phyloP scores from a whole-genome alignment of 2,329 filamentous ascomycete species.

The Raffaelea deltoideospora region DNA sequence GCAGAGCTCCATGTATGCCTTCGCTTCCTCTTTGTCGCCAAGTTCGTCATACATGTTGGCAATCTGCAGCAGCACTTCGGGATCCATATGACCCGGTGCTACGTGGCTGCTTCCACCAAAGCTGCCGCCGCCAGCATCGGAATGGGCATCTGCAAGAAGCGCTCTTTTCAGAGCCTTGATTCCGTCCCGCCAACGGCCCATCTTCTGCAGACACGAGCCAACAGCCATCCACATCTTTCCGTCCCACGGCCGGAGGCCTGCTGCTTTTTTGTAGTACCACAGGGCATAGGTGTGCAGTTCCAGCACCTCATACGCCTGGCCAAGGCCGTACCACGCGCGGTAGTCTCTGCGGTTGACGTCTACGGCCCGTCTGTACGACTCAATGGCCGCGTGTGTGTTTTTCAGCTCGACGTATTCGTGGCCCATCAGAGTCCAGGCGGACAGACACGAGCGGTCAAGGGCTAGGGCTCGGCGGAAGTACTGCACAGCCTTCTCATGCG shows the following conservation, averaged over 20 bases:
- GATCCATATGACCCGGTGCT: conserved; percentile 56
- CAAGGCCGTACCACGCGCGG: conserved; percentile 92
- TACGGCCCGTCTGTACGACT: conserved; percentile 87
- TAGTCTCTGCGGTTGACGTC: conserved; percentile 95
- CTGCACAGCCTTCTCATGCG: conserved; percentile 95
- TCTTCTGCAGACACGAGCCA: conserved; percentile 78
- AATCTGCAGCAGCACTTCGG: conserved; percentile 81
- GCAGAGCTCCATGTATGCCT: conserved; percentile 90
- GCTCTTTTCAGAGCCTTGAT: conserved; percentile 93
- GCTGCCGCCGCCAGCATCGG: conserved; percentile 45
- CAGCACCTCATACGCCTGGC: conserved; percentile 92
- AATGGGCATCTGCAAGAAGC: conserved; percentile 73
- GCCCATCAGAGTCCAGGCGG: conserved; percentile 96
- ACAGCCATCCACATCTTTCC: conserved; percentile 99
- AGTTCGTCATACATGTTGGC: conserved; percentile 76
- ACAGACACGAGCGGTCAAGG: conserved; percentile 77
- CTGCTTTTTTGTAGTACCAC: conserved; percentile 95
- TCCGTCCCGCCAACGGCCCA: conserved; percentile 72
- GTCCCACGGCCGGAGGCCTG: conserved; percentile 84
- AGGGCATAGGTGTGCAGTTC: conserved; percentile 97
- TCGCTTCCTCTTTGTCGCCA: conserved; percentile 63
- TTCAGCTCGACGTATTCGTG: conserved; percentile 98
- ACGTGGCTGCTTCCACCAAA: conserved; percentile 29
- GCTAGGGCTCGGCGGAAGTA: conserved; percentile 91
- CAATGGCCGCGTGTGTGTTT: conserved; percentile 94